Evolutionary conservation across 202 grass and related monocot genomes (phyloP).

Genomic region (Alloteropsis angusta): DNA sequence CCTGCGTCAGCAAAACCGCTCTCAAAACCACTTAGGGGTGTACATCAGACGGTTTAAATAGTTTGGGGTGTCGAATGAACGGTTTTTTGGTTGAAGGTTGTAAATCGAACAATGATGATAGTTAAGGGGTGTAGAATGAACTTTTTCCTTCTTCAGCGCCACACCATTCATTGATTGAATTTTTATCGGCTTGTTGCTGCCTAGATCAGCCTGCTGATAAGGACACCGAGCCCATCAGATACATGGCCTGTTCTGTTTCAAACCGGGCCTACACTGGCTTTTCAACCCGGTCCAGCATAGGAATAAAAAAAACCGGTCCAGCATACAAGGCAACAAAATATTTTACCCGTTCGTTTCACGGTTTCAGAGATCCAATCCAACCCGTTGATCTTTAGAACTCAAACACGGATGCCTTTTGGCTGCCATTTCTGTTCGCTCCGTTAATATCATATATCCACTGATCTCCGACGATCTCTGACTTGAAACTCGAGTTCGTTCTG

Average conservation of each 20-base stretch:
- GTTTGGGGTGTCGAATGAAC: too few relatives aligned
- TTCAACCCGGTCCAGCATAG: not conserved
- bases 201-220: too few relatives aligned
- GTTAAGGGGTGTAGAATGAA: too few relatives aligned
- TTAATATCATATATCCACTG: not conserved
- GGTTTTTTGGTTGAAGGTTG: too few relatives aligned
- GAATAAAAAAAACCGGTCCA: too few relatives aligned
- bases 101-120: too few relatives aligned
- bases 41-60: too few relatives aligned
- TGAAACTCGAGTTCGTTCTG: not conserved
- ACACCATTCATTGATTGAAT: too few relatives aligned
- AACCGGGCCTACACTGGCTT: not conserved
- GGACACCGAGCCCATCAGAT: not conserved
- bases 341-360: not conserved
- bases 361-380: not conserved
- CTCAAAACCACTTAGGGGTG: too few relatives aligned
- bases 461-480: not conserved
- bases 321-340: not conserved
- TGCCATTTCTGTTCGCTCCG: not conserved
- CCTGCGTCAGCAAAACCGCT: too few relatives aligned
- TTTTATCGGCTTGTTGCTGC: too few relatives aligned
- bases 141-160: too few relatives aligned
- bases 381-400: not conserved
- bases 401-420: not conserved
- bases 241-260: not conserved